Percentiles rank a stretch among this genome's conserved stretches.
Evolutionary conservation across 2,329 filamentous ascomycete species (phyloP).

Genomic region (Penicillium paneum): DNA sequence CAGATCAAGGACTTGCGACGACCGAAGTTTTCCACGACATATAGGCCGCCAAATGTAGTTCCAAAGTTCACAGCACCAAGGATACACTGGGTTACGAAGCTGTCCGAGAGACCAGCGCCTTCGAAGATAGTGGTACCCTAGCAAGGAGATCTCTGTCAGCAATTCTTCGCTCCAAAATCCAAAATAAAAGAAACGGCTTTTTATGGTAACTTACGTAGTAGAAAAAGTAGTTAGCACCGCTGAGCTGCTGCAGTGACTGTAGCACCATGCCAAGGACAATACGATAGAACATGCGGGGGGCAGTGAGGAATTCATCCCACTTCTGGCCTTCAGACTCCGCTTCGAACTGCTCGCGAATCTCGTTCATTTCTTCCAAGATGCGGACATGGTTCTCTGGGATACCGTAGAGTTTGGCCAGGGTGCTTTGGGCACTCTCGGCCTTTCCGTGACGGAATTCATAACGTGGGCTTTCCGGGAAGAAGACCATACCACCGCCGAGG

Average conservation of each 20-base stretch:
- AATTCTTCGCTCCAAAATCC: neutral
- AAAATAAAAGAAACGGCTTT: neutral
- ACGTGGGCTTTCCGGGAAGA: constrained; percentile 57
- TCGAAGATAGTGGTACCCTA: constrained; percentile 52
- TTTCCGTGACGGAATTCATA: constrained; percentile 57
- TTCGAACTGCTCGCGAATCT: constrained; percentile 57
- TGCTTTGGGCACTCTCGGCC: constrained; percentile 50
- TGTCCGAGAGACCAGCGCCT: constrained; percentile 62
- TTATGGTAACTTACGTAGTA: constrained; percentile 51
- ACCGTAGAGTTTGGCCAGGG: constrained; percentile 55
- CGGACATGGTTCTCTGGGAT: constrained; percentile 53
- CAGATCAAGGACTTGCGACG: constrained; percentile 65
- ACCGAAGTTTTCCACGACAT: constrained; percentile 65
- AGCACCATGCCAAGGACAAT: constrained; percentile 42
- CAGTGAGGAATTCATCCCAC: constrained; percentile 46
- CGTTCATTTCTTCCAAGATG: constrained; percentile 52
- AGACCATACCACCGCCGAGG: constrained; percentile 54
- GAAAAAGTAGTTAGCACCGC: constrained; percentile 48
- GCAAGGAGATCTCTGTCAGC: constrained; percentile 45
- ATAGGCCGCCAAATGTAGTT: constrained; percentile 64
- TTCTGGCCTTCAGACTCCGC: constrained; percentile 45
- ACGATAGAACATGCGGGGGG: constrained; percentile 47
- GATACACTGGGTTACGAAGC: constrained; percentile 63
- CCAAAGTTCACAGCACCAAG: constrained; percentile 65
- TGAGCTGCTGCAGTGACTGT: constrained; percentile 46